Conservation (phyloP, 495 filamentous ascomycete genomes). For the Halenospora varia region DNA sequence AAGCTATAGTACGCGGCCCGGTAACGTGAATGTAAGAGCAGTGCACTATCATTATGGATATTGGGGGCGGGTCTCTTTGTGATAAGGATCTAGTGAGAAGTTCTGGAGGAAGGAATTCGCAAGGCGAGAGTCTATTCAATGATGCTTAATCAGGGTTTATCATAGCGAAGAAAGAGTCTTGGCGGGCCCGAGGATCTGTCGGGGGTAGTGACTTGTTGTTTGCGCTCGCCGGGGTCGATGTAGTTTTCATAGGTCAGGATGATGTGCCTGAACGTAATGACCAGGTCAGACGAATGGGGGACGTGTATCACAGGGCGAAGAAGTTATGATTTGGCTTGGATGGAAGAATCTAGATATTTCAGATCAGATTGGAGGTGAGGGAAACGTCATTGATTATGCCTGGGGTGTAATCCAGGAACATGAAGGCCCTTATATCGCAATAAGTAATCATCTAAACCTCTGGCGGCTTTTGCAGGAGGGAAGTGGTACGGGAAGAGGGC, state of each 20-base stretch:
- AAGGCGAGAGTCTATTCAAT: not conserved
- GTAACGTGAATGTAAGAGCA: slow-evolving; percentile 6
- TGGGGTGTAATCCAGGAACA: too few relatives aligned
- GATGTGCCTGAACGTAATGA: too few relatives aligned
- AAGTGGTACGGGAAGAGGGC: too few relatives aligned
- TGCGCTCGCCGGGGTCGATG: not conserved
- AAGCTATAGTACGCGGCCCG: not conserved
- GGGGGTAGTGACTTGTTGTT: slow-evolving; percentile 5
- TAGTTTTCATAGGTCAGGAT: not conserved
- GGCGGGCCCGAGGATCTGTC: not conserved
- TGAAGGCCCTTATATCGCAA: too few relatives aligned
- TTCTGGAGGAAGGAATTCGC: slow-evolving; percentile 1
- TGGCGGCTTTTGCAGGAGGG: too few relatives aligned
- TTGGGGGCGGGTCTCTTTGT: slow-evolving; percentile 7
- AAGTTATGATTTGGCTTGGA: too few relatives aligned
- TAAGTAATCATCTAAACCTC: too few relatives aligned
- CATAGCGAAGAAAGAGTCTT: not conserved
- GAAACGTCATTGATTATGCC: too few relatives aligned
- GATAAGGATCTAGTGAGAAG: slow-evolving; percentile 4
- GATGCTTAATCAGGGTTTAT: slow-evolving; percentile 1
- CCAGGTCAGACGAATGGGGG: too few relatives aligned
- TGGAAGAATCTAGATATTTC: too few relatives aligned
- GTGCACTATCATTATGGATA: slow-evolving; percentile 8
- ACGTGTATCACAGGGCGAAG: too few relatives aligned
- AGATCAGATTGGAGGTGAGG: too few relatives aligned